Base-by-base conservation (phyloP, 2,329 filamentous ascomycete species). In the Clonostachys sp. region DNA sequence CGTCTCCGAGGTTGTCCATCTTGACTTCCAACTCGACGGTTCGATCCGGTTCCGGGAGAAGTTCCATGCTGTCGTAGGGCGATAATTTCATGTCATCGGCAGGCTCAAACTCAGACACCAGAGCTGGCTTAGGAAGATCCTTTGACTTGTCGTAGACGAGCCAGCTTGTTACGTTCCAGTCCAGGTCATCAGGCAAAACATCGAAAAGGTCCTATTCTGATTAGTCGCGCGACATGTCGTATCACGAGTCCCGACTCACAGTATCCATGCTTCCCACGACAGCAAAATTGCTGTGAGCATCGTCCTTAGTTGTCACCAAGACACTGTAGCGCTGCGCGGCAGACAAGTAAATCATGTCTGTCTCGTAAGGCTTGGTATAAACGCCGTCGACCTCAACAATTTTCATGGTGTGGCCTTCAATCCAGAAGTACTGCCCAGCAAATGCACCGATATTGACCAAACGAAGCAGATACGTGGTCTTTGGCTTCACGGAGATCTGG, bases 361-460 rank as follows among this genome's bases (percentile, higher is more conserved):
- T 79, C 50, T 80, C 77, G 1, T 75, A 66, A 1, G 74, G 73
- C 50, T 87, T 74, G 1, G 77, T 82, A 54, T 86, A 89, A 12
- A 89, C 73, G 7, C 86, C 87, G 58, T 90, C 87, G 1, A 89
- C 80, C 61, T 89, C 86, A 34, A 90, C 76, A 47, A 90, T 82
- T 30, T 72, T 77, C 67, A 90, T 81, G 34, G 78, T 84, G 55
- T 84, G 81, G 16, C 75, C 80, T 59, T 86, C 82, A 46, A 86
- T 79, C 81, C 81, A 86, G 42, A 86, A 59, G 53, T 84, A 84
- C 56, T 85, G 80, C 4, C 74, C 77, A 2, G 81, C 79, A 66
- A 89, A 91, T 14, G 86, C 87, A 13, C 83, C 86, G 17, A 89
- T 79, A 55, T 89, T 90, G 55, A 89, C 72, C 49, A 91, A 71